phyloP scores from a whole-genome alignment of 306 rosid genomes.

The Leucaena leucocephala region DNA sequence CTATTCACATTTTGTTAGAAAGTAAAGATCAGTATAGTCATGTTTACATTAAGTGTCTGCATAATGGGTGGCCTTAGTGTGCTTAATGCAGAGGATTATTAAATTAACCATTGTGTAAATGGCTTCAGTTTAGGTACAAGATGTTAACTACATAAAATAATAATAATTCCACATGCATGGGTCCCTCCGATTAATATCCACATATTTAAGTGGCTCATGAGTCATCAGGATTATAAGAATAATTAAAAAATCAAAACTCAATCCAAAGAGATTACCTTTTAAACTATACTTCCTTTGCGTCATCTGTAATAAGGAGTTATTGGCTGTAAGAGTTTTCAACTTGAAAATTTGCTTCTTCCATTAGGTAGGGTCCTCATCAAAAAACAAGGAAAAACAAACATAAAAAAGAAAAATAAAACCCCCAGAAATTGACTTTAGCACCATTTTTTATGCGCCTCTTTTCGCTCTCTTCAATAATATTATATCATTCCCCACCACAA shows the following conservation, averaged over 20 bases:
- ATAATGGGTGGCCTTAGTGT: slow-evolving; percentile 28
- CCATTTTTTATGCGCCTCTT: slow-evolving; percentile 23
- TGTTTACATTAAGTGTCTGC: slow-evolving; percentile 17
- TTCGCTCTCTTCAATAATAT: slow-evolving; percentile 6
- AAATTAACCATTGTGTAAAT: slow-evolving; percentile 20
- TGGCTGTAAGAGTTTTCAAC: slow-evolving; percentile 40
- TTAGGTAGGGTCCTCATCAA: slow-evolving; percentile 45
- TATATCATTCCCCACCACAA: slow-evolving; percentile 26
- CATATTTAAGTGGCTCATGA: slow-evolving; percentile 57
- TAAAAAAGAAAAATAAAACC: not conserved
- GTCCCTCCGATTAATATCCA: slow-evolving; percentile 45
- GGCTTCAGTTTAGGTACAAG: slow-evolving; percentile 52
- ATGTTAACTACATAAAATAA: slow-evolving; percentile 32
- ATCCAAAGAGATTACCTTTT: slow-evolving; percentile 50
- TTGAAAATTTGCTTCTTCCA: slow-evolving; percentile 45
- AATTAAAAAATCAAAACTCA: slow-evolving; percentile 36
- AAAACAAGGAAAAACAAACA: not conserved
- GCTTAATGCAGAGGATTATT: slow-evolving; percentile 20
- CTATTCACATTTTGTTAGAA: not conserved
- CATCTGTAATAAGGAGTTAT: slow-evolving; percentile 52
- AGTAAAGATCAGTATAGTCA: slow-evolving; percentile 14
- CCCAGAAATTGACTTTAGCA: slow-evolving; percentile 47
- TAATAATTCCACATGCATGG: slow-evolving; percentile 34
- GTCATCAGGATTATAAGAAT: slow-evolving; percentile 52
- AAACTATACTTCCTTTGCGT: slow-evolving; percentile 66